Base-by-base conservation (phyloP, 2,329 filamentous ascomycete genomes). In the Sphaerulina populicola region DNA sequence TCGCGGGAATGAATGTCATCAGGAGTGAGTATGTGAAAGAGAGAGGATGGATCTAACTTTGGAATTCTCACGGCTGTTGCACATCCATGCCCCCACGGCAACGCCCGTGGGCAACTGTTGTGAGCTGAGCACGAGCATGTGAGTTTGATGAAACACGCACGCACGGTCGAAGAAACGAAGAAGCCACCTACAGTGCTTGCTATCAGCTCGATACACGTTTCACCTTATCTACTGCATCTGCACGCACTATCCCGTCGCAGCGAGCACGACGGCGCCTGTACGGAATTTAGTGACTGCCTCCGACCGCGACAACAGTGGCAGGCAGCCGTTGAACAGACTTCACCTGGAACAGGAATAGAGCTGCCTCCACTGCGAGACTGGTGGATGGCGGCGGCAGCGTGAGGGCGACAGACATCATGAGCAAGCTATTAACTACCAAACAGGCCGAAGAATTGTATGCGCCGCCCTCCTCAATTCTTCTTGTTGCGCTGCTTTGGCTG, bases 381-480 rank as follows among this genome's bases (percentile, higher is more conserved):
- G 49, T 53, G 52, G 39, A 55, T 57, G 55, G 55, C 47, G 38
- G 31, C 31, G 56, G 59, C 72, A 4, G 23, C 23, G 23, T 27
- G 23, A 27, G 23, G 23, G 6, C 23, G 23, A 27, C 6, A 27
- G 23, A 27, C 23, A 70, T 65, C 59, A 90, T 90, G 86, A 84
- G 80, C 74, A 80, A 81, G 66, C 77, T 88, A 69, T 74, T 93
- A 72, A 88, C 86, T 55, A 74, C 78, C 64, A 81, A 85, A 67
- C 88, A 94, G 75, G 87, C 87, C 58, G 88, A 93, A 72, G 88
- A 93, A 77, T 82, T 93, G 86, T 91, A 77, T 71, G 85, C 77
- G 41, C 56, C 30, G 10, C 29, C 31, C 39, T 40, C 27, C 47
- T 48, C 39, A 50, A 53, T 53, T 51, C 51, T n/a, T 39, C 33